Conservation (phyloP, 1,284 basidiomycete genomes). For the Exobasidium rhododendri region DNA sequence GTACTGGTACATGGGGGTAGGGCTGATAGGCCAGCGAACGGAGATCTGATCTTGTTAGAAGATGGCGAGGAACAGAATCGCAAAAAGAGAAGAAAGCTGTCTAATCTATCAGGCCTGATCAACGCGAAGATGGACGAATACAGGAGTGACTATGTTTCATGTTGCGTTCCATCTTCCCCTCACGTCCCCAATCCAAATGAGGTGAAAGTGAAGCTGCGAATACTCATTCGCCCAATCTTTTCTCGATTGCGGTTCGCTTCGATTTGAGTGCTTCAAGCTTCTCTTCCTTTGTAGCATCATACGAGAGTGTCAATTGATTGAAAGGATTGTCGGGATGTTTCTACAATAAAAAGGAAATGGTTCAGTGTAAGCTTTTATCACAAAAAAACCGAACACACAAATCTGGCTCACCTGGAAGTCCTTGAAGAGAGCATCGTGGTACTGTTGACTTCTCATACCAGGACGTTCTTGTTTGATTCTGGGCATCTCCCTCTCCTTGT, state of each 20-base stretch:
- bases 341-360: conserved; percentile 17
- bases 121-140: no score
- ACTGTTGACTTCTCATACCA: conserved; percentile 77
- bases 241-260: conserved; percentile 49
- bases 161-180: no score
- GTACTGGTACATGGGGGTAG: no score
- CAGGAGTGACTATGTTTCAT: no score
- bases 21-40: no score
- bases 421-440: conserved; percentile 60
- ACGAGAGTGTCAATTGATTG: conserved; percentile 61
- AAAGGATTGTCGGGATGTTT: conserved; percentile 85
- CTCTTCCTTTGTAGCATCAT: conserved; percentile 79
- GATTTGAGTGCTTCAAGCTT: conserved; percentile 68
- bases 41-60: no score
- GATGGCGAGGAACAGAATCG: no score
- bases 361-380: conserved; percentile 56
- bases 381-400: no score
- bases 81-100: no score
- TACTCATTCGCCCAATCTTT: conserved; percentile 30
- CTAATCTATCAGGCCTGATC: no score
- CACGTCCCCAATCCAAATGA: no score
- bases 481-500: conserved; percentile 82
- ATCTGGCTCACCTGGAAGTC: conserved; percentile 23
- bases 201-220: no score
- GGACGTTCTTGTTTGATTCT: conserved; percentile 75